phyloP scores from a whole-genome alignment of 139 green algal species.

The Chlorella vulgaris region DNA sequence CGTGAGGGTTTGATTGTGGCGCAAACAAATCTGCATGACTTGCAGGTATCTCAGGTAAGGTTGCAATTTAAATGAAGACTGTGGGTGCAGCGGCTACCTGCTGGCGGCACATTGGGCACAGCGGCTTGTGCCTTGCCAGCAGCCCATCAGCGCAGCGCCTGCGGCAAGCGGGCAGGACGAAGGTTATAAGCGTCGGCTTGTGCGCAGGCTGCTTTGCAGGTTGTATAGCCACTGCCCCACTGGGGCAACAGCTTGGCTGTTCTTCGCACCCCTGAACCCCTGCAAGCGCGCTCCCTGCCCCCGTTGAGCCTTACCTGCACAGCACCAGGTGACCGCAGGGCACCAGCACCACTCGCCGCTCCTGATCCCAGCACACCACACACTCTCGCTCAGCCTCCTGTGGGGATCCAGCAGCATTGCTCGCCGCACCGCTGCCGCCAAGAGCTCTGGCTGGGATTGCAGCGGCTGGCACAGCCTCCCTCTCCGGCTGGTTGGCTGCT shows the following conservation, averaged over 20 bases:
- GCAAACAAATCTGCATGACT: too few relatives aligned
- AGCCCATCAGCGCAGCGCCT: background rate
- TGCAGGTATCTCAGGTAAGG: too few relatives aligned
- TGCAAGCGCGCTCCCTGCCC: background rate
- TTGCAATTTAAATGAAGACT: background rate
- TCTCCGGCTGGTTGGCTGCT: too few relatives aligned
- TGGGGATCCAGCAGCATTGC: background rate
- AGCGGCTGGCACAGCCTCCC: too few relatives aligned
- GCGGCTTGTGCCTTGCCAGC: background rate
- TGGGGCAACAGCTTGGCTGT: too few relatives aligned
- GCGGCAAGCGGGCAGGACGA: background rate
- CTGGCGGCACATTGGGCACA: background rate
- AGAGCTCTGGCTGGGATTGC: too few relatives aligned
- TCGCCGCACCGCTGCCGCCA: background rate
- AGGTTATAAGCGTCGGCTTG: background rate
- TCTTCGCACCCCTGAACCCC: background rate
- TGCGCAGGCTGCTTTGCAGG: too few relatives aligned
- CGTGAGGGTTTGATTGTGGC: too few relatives aligned
- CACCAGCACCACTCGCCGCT: background rate
- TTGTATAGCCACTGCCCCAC: too few relatives aligned
- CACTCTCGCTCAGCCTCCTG: background rate
- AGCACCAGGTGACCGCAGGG: background rate
- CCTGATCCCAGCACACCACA: background rate
- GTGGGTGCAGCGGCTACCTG: background rate
- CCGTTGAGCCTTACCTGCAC: background rate